phyloP scores from a whole-genome alignment of 805 yeast genomes.

The Saccharomycopsis fermentans region DNA sequence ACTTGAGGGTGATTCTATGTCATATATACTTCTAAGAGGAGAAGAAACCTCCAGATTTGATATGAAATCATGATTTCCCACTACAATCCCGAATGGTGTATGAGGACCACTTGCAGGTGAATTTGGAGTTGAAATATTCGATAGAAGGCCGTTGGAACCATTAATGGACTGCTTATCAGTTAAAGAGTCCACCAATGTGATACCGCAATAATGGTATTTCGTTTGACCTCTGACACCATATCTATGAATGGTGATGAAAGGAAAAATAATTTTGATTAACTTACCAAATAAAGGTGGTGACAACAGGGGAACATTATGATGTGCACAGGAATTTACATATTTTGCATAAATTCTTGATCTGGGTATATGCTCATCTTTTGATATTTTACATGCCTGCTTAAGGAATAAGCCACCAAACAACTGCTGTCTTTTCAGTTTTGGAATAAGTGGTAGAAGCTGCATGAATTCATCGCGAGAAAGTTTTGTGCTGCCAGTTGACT shows the following conservation, averaged over 20 bases:
- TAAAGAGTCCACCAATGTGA: conserved; percentile 32
- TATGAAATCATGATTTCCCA: not conserved
- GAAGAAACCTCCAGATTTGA: conserved; percentile 14
- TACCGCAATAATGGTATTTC: conserved; percentile 75
- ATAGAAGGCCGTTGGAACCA: not conserved
- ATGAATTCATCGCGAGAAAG: conserved; percentile 18
- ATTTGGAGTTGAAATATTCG: not conserved
- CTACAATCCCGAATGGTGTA: not conserved
- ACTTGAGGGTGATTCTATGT: conserved; percentile 3
- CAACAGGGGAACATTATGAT: conserved; percentile 44
- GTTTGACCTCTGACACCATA: conserved; percentile 72
- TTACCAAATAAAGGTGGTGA: conserved; percentile 75
- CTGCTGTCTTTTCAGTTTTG: conserved; percentile 36
- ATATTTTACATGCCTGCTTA: conserved; percentile 47
- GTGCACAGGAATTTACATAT: conserved; percentile 48
- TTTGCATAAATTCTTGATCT: conserved; percentile 59
- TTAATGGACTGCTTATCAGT: not conserved
- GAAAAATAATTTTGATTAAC: conserved; percentile 51
- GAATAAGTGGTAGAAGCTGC: conserved; percentile 23
- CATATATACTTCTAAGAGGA: conserved; percentile 11
- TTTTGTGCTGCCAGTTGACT: not conserved
- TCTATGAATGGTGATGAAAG: conserved; percentile 58
- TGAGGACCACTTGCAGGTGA: conserved; percentile 5
- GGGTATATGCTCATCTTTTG: conserved; percentile 46
- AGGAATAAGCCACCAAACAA: conserved; percentile 78